phyloP scores from a whole-genome alignment of 2,329 filamentous ascomycete species.

The Cladosporium sp. region DNA sequence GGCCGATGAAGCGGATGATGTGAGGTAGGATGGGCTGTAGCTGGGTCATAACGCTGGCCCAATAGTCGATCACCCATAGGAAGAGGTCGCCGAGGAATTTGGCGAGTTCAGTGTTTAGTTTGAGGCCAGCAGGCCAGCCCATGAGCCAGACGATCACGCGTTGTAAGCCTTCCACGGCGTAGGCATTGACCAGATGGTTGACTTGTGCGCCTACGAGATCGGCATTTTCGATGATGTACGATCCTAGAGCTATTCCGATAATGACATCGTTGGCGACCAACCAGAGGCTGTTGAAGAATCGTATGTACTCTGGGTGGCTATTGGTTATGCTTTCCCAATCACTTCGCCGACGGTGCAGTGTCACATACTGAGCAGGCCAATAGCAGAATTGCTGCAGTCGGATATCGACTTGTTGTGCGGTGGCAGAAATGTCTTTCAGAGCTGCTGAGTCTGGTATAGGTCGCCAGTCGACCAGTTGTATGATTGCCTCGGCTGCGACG shows the following conservation, averaged over 20 bases:
- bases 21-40: slow-evolving; percentile 76
- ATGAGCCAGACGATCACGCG: slow-evolving; percentile 92
- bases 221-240: slow-evolving; percentile 94
- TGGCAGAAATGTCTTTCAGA: slow-evolving; percentile 91
- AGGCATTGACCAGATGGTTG: slow-evolving; percentile 68
- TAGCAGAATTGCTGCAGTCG: slow-evolving; percentile 97
- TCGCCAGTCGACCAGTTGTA: slow-evolving; percentile 81
- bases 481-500: slow-evolving; percentile 71
- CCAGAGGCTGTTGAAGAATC: slow-evolving; percentile 98
- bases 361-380: slow-evolving; percentile 96
- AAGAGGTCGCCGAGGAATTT: slow-evolving; percentile 94
- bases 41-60: slow-evolving; percentile 77
- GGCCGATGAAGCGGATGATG: slow-evolving; percentile 88
- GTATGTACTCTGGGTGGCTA: slow-evolving; percentile 94
- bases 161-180: slow-evolving; percentile 83
- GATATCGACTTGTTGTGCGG: slow-evolving; percentile 95
- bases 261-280: slow-evolving; percentile 98
- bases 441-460: slow-evolving; percentile 73
- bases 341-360: slow-evolving; percentile 78
- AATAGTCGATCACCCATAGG: slow-evolving; percentile 97
- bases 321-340: slow-evolving; percentile 96
- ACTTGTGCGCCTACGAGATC: slow-evolving; percentile 77
- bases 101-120: slow-evolving; percentile 89
- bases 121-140: slow-evolving; percentile 90
- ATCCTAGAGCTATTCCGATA: slow-evolving; percentile 92